Conservation (phyloP, 441 rosid species). For the Metrosideros polymorpha region DNA sequence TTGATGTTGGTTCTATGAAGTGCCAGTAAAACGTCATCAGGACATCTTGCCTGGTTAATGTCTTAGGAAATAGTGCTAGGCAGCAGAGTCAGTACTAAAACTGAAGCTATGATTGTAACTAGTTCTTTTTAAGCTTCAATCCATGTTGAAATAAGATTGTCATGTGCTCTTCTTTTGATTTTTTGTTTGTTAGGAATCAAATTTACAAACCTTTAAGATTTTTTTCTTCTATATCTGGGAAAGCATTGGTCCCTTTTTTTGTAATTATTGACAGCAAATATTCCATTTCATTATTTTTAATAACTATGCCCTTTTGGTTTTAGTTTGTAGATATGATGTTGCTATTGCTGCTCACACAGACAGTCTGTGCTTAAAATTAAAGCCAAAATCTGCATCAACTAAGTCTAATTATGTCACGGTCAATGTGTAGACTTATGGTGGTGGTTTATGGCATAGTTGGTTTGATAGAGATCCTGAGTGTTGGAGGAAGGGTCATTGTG, state of each 20-base stretch:
- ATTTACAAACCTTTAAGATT: neutral
- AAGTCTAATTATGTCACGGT: constrained; percentile 82
- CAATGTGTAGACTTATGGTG: constrained; percentile 90
- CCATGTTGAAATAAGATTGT: neutral
- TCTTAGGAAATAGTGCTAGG: neutral
- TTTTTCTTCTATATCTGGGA: rapidly evolving
- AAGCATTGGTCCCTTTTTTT: neutral
- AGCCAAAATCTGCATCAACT: constrained; percentile 81
- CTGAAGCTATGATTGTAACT: neutral
- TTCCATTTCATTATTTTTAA: neutral
- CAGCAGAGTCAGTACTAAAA: neutral
- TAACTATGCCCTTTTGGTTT: neutral
- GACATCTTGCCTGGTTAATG: neutral
- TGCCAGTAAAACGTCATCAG: neutral
- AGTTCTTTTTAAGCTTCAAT: neutral
- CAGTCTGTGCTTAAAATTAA: constrained; percentile 89
- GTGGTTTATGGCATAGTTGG: constrained; percentile 98
- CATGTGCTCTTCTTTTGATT: neutral
- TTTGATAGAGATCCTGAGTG: constrained; percentile 93
- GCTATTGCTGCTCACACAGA: constrained; percentile 93
- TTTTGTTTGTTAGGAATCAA: neutral
- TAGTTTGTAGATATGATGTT: constrained; percentile 55
- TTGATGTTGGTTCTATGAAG: neutral
- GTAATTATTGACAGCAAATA: neutral
- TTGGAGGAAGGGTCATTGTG: constrained; percentile 85